A percentile compares a stretch with the other conserved stretches of the same genome.
Conservation (phyloP, 768 basidiomycete species). For the Strobilomyces echinocephalus region DNA sequence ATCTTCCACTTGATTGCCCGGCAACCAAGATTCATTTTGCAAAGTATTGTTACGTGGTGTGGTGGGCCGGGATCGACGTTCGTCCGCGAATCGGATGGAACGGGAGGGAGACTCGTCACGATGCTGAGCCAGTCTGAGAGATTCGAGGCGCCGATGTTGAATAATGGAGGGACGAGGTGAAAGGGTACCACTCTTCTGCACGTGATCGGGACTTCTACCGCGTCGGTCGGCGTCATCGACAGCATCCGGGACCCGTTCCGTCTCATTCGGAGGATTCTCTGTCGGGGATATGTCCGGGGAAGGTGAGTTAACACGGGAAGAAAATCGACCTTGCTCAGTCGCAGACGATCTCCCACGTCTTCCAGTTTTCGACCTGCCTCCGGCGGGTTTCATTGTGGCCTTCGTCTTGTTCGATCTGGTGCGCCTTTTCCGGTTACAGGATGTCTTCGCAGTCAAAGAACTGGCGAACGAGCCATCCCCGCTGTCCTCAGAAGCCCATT, state of each 20-base stretch:
- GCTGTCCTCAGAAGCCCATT: constrained; percentile 60
- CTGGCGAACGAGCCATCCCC: constrained; percentile 16
- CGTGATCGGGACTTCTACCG: constrained; percentile 18
- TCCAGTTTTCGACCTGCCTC: constrained; percentile 3
- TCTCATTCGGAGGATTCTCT: neutral
- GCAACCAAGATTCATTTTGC: constrained; percentile 20
- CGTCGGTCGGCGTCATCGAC: constrained; percentile 15
- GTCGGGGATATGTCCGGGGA: neutral
- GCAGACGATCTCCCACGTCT: constrained; percentile 11
- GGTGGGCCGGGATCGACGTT: constrained; percentile 19
- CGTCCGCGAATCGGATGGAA: constrained; percentile 46
- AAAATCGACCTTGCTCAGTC: constrained; percentile 11
- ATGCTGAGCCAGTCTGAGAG: constrained; percentile 15
- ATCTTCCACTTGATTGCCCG: constrained; percentile 6
- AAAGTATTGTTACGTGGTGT: constrained; percentile 17
- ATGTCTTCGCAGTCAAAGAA: constrained; percentile 6
- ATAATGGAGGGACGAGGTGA: constrained; percentile 22
- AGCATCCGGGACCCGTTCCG: constrained; percentile 2
- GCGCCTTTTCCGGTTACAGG: constrained; percentile 20
- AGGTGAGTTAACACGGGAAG: neutral
- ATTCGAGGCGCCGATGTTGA: constrained; percentile 30
- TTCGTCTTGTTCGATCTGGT: constrained; percentile 23
- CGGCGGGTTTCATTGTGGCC: neutral
- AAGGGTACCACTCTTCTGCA: constrained; percentile 10
- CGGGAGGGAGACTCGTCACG: constrained; percentile 44